Conservation (phyloP, 805 yeast species). For the Diddensiella santjacobensis region DNA sequence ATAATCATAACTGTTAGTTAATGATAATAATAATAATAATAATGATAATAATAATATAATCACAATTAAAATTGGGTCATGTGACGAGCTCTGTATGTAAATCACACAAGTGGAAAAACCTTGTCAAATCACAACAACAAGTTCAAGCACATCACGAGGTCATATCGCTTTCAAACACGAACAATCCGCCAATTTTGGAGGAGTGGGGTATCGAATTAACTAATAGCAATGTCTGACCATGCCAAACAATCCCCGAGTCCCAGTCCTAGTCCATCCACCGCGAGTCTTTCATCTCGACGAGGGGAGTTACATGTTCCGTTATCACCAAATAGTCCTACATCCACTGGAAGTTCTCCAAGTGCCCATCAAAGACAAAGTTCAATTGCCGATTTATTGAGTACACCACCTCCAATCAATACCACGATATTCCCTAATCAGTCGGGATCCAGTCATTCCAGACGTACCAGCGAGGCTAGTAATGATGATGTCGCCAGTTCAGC, state of each 20-base stretch:
- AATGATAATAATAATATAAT: neutral
- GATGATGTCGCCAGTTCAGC: constrained; percentile 6
- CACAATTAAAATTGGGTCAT: too few species aligned
- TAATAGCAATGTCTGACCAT: neutral
- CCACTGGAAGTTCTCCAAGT: neutral
- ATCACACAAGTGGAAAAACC: too few species aligned
- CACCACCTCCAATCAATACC: constrained; percentile 30
- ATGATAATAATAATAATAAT: too few species aligned
- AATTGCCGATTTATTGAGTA: constrained; percentile 30
- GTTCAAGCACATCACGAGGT: neutral
- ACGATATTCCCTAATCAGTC: constrained; percentile 2
- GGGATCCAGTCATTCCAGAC: constrained; percentile 4
- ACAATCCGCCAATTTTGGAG: too few species aligned
- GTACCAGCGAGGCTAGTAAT: constrained; percentile 13
- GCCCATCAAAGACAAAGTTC: constrained; percentile 20
- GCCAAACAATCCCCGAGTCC: constrained; percentile 2
- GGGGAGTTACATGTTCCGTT: neutral
- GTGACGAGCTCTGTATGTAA: too few species aligned
- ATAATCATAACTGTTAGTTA: too few species aligned
- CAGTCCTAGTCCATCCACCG: neutral
- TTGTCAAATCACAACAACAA: neutral
- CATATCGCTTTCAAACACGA: too few species aligned
- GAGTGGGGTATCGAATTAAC: too few species aligned
- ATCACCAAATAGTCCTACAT: neutral
- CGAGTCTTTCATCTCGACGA: neutral